A percentile compares a stretch with the other conserved stretches of the same genome.
Evolutionary conservation across 345 rosid genomes (phyloP).

Genomic region (Acer yangbiense): DNA sequence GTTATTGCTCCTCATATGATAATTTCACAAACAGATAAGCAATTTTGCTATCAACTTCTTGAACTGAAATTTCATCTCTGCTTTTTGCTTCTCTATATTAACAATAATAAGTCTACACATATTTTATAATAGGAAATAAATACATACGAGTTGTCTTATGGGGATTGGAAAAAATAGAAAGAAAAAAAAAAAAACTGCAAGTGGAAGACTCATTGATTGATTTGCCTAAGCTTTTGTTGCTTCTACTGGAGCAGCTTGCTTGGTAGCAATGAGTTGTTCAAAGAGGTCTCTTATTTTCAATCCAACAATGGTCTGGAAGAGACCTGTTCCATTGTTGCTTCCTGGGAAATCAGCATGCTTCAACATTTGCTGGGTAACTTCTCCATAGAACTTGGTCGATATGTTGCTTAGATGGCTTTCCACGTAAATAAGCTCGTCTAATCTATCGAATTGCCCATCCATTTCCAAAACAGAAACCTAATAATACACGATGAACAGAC

Average conservation of each 20-base stretch:
- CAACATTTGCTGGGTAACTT: slow-evolving; percentile 94
- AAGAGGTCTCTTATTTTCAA: slow-evolving; percentile 89
- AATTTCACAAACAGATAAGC: too few relatives aligned
- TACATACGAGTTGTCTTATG: slow-evolving; percentile 16
- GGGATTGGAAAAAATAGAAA: slow-evolving; percentile 12
- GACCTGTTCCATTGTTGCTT: slow-evolving; percentile 95
- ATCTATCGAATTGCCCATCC: slow-evolving; percentile 96
- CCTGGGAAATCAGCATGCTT: slow-evolving; percentile 96
- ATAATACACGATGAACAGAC: slow-evolving; percentile 11
- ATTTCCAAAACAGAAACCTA: slow-evolving; percentile 94
- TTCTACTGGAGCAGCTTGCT: slow-evolving; percentile 49
- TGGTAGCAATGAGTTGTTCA: slow-evolving; percentile 71
- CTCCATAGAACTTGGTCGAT: slow-evolving; percentile 92
- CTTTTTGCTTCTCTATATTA: slow-evolving; percentile 35
- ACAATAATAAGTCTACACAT: slow-evolving; percentile 31
- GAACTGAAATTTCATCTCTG: slow-evolving; percentile 37
- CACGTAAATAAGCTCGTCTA: slow-evolving; percentile 92
- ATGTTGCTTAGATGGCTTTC: slow-evolving; percentile 95
- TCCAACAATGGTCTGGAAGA: slow-evolving; percentile 89
- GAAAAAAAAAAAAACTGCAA: slow-evolving; percentile 13
- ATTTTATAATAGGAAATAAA: slow-evolving; percentile 21
- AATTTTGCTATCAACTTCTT: slow-evolving; percentile 21
- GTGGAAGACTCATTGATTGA: neutral
- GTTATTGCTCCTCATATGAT: neutral
- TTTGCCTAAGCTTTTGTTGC: slow-evolving; percentile 57